A percentile compares a stretch with the other conserved stretches of the same genome.
These are phyloP conservation scores for Scheffersomyces coipomensis DNA, from an alignment of 805 yeast genomes.

Conservation along the genomic window DNA sequence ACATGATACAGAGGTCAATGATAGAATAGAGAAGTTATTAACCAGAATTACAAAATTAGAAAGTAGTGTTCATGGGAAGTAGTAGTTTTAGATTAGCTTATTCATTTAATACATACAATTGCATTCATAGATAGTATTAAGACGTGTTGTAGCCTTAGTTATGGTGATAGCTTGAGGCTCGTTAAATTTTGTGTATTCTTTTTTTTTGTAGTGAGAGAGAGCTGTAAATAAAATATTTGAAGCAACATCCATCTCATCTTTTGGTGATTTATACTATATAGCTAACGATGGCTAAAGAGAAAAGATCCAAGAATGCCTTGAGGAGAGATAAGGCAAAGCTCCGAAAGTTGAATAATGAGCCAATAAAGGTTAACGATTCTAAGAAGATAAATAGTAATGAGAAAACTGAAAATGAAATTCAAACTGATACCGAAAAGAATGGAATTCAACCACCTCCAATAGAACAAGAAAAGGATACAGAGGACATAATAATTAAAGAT, in stretches of 20 bases:
- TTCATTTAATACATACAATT: too few relatives aligned
- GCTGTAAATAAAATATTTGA: too few relatives aligned
- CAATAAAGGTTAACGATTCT: too few relatives aligned
- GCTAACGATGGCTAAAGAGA: conserved; percentile 19
- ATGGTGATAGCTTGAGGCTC: too few relatives aligned
- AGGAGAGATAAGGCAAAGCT: conserved; percentile 47
- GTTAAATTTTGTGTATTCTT: too few relatives aligned
- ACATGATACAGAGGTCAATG: conserved; percentile 26
- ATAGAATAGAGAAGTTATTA: conserved; percentile 22
- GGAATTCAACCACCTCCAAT: conserved; percentile 1
- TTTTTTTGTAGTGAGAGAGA: too few relatives aligned
- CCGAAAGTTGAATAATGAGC: conserved; percentile 25
- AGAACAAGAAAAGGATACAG: background rate
- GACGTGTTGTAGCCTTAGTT: too few relatives aligned
- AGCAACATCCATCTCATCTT: too few relatives aligned
- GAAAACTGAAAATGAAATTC: background rate
- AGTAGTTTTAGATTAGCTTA: too few relatives aligned
- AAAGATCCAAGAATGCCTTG: conserved; percentile 52
- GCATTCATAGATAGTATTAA: too few relatives aligned
- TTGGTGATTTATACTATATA: too few relatives aligned
- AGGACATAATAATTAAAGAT: background rate
- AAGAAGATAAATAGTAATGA: conserved; percentile 1
- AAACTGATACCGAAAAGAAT: conserved; percentile 12
- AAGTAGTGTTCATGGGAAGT: too few relatives aligned
- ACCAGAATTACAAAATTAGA: conserved; percentile 7